Base-by-base conservation (phyloP, 139 green algal genomes). In the Tetradesmus lagerheimii region DNA sequence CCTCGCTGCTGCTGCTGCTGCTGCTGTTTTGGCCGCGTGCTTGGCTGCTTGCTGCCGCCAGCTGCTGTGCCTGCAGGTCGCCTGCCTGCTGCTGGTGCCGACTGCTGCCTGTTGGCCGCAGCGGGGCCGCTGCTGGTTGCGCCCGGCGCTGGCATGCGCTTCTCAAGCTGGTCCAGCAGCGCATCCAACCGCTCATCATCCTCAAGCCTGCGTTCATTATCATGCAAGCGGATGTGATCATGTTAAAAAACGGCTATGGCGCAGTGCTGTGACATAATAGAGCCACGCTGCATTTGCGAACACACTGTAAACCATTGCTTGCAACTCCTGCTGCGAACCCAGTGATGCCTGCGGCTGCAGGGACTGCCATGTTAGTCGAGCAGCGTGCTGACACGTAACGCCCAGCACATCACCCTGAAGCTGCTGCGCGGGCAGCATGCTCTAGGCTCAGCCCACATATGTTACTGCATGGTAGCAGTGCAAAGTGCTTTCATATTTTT, bases 131-230 rank as follows among this genome's bases (percentile, higher is more conserved):
- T 45, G 34, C 75, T 80, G 35, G 39, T 45, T 16, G 43, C 80
- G 45, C n/a, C 75, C n/a, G 75, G 86, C 3, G 14, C n/a, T 4
- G 87, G 87, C 38, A 66, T 85, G n/a, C 34, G 82, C 41, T 77
- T 90, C 85, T 94, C 89, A 9, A 95, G 87, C 53, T 92, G 80
- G 27, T 94, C 88, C 80, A 94, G 85, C 38, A 93, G 87, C 29
- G 91, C 89, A 83, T 96, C 93, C 39, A 94, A 91, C 38, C 91
- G 53, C 82, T 95, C 90, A 81, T 94, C 90, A 35, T 95, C 93
- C 0, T 95, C 91, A 50, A 97, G 91, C 23, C 95, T 91, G 80
- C 45, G 47, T 74, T 8, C n/a, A n/a, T n/a, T n/a, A n/a, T n/a
- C n/a, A n/a, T n/a, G n/a, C n/a, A n/a, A n/a, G n/a, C n/a, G n/a